Conservation (phyloP, 225 moss, liverwort and hornwort genomes). For the Marchantia polymorpha region DNA sequence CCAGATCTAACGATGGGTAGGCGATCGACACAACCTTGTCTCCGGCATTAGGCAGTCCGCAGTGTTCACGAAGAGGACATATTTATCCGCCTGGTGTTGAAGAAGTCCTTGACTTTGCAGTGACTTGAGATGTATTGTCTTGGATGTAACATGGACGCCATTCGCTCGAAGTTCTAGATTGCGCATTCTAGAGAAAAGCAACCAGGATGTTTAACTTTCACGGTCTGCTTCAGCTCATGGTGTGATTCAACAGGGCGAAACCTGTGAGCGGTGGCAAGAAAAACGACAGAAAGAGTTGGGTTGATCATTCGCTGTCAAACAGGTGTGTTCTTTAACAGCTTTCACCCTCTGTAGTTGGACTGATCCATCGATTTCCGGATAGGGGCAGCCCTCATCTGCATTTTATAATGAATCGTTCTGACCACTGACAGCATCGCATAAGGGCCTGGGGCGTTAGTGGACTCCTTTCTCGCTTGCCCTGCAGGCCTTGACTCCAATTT, state of each 20-base stretch:
- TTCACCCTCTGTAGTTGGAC: not conserved
- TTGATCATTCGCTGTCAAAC: slow-evolving; percentile 76
- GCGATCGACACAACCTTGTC: not conserved
- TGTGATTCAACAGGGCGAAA: slow-evolving; percentile 27
- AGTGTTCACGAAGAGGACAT: not conserved
- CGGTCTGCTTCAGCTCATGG: slow-evolving; percentile 23
- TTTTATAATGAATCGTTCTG: slow-evolving; percentile 1
- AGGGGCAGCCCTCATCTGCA: not conserved
- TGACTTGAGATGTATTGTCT: not conserved
- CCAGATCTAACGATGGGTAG: slow-evolving; percentile 3
- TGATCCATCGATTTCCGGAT: not conserved
- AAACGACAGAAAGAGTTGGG: slow-evolving; percentile 58
- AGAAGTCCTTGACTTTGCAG: not conserved
- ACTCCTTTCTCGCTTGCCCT: not conserved
- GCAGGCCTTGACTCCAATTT: not conserved
- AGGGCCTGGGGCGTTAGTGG: not conserved
- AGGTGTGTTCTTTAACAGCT: slow-evolving; percentile 38
- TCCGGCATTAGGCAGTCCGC: not conserved
- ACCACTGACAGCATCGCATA: slow-evolving; percentile 3
- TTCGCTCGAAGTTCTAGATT: not conserved
- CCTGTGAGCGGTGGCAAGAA: slow-evolving; percentile 24
- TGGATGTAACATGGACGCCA: not conserved
- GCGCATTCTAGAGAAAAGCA: not conserved
- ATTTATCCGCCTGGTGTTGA: not conserved
- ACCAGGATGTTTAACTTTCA: not conserved